Evolutionary conservation across 1,139 yeast genomes (phyloP), one percentile per base, ranked within the genome.

Genomic region (Kluyveromyces marxianus): DNA sequence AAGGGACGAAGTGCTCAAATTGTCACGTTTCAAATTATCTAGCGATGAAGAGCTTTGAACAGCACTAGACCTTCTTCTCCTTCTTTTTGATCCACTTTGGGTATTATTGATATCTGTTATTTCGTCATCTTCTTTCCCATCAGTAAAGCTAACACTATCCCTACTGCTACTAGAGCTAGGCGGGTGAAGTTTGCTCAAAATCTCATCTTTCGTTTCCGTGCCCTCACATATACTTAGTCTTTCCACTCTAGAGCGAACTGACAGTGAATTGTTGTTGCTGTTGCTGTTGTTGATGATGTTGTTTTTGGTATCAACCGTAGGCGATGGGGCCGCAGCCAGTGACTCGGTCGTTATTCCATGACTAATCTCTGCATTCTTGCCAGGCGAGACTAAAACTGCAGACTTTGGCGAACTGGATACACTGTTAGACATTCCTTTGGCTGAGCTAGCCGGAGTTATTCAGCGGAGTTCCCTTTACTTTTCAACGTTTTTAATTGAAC

Each of bases 51-150:
- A 35, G 10, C 27, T 26, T 6, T 46, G 49, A 3, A 54, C 57
- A 24, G 60, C 65, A 49, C 68, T 62, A 7, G 70, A 65, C 53
- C 69, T 57, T 57, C 69, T 62, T 51, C 68, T 60, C 50, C 60
- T 60, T 35, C 52, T 48, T 48, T 50, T 35, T 50, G 45, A 10
- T 25, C 47, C 50, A 6, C 42, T n/a, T 25, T 25, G 8, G 6
- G 25, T 8, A 30, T 39, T 48, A 28, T 25, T 39, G 33, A 29
- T 42, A 21, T 40, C 37, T 4, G 41, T 36, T 35, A 27, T 31
- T n/a, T 29, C 42, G 35, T 30, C 45, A 14, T 25, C 44, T 35
- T 29, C 44, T 33, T 37, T 39, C 8, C 25, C 32, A 10, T 31
- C 30, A 33, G 10, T 33, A 6, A 10, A 2, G 32, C 10, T 10